Evolutionary conservation across 2,329 filamentous ascomycete species (phyloP).

Genomic region (Claviceps humidiphila): DNA sequence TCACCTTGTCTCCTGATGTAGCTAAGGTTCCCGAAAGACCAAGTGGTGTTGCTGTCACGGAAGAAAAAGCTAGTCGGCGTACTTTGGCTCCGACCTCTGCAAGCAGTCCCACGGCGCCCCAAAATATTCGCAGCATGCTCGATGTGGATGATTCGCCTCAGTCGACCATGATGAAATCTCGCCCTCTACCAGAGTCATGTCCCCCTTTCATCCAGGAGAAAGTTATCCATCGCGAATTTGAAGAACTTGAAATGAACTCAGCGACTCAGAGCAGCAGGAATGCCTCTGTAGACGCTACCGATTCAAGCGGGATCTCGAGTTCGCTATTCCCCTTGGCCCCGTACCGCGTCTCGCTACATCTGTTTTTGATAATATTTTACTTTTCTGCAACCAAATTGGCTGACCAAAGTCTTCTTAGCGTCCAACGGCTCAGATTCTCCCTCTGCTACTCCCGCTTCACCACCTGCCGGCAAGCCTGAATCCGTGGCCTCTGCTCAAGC

Average conservation of each 20-base stretch:
- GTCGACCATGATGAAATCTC: conserved; percentile 28
- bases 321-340: conserved; percentile 20
- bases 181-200: conserved; percentile 36
- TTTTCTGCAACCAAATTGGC: conserved; percentile 2
- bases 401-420: conserved; percentile 20
- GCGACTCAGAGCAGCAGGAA: not conserved
- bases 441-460: conserved; percentile 28
- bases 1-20: not conserved
- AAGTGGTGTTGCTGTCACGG: conserved; percentile 15
- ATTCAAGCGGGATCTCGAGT: not conserved
- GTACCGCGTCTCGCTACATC: conserved; percentile 2
- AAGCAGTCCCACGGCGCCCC: conserved; percentile 10
- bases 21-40: conserved; percentile 19
- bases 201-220: conserved; percentile 14
- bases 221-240: not conserved
- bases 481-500: conserved; percentile 15
- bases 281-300: not conserved
- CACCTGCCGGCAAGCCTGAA: conserved; percentile 25
- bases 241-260: not conserved
- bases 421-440: conserved; percentile 31
- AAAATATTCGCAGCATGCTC: conserved; percentile 39
- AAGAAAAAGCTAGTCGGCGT: conserved; percentile 6
- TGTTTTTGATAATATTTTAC: conserved; percentile 1
- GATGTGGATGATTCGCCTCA: conserved; percentile 35
- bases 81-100: conserved; percentile 6